A percentile compares a stretch with the other conserved stretches of the same genome.
phyloP scores from a whole-genome alignment of 2,329 filamentous ascomycete genomes.

The Diplodia seriata region DNA sequence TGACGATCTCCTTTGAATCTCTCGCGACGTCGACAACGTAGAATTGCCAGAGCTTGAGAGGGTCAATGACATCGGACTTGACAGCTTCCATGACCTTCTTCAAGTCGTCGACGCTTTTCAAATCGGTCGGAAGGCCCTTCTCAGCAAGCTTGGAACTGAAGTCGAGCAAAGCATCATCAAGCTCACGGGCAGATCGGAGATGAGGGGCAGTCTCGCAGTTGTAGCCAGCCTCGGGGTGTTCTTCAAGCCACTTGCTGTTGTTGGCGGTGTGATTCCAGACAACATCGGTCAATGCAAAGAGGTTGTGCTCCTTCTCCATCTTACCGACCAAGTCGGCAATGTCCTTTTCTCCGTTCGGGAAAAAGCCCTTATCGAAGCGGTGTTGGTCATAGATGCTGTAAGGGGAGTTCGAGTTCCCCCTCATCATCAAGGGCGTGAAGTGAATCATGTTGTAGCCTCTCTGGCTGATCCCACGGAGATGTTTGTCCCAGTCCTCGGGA shows the following conservation, averaged over 20 bases:
- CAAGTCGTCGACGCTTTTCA: constrained; percentile 75
- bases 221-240: constrained; percentile 95
- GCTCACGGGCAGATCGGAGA: constrained; percentile 70
- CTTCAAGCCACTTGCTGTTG: constrained; percentile 91
- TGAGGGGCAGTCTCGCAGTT: constrained; percentile 88
- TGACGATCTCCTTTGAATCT: constrained; percentile 71
- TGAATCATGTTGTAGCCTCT: constrained; percentile 99
- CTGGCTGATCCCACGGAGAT: constrained; percentile 84
- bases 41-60: constrained; percentile 89
- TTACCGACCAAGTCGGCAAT: constrained; percentile 76
- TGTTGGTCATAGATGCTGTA: constrained; percentile 97
- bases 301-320: constrained; percentile 82
- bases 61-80: constrained; percentile 78
- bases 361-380: constrained; percentile 79
- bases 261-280: constrained; percentile 98
- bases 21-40: constrained; percentile 83
- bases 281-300: constrained; percentile 91
- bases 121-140: constrained; percentile 76
- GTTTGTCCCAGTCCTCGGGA: constrained; percentile 86
- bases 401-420: constrained; percentile 91
- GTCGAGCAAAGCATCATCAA: constrained; percentile 76
- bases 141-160: constrained; percentile 68
- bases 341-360: constrained; percentile 85
- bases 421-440: constrained; percentile 90
- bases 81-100: constrained; percentile 82